Evolutionary conservation across 176 grass and related monocot species (phyloP).

Genomic region (Saccharum officinarum): DNA sequence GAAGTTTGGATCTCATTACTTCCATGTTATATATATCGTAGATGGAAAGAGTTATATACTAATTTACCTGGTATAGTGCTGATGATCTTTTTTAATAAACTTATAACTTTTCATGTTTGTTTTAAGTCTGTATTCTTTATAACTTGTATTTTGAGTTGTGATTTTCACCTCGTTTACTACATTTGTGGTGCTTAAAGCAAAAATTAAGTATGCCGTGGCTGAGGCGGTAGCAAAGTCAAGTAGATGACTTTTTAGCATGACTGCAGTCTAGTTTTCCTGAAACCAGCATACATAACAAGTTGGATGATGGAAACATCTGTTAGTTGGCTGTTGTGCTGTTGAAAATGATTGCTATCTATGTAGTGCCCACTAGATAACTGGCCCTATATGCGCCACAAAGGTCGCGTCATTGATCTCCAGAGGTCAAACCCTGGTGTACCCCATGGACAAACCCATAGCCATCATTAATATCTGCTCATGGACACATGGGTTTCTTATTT

Average conservation of each 20-base stretch:
- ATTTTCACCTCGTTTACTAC: neutral
- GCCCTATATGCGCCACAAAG: neutral
- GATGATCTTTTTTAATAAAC: neutral
- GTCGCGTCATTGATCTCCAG: neutral
- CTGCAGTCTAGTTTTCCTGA: neutral
- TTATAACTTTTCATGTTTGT: neutral
- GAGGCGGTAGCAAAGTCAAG: neutral
- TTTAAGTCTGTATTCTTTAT: neutral
- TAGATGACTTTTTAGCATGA: neutral
- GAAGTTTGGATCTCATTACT: neutral
- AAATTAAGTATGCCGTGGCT: neutral
- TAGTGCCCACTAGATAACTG: neutral
- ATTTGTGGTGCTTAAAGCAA: neutral
- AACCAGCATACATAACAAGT: neutral
- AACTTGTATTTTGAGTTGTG: neutral
- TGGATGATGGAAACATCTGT: neutral
- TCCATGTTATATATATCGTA: neutral
- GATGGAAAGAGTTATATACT: neutral
- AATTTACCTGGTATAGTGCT: neutral
- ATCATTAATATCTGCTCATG: neutral
- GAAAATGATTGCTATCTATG: neutral
- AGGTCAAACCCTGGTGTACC: neutral
- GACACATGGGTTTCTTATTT: slow-evolving; percentile 19
- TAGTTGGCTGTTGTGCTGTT: neutral
- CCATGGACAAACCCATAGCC: neutral